Evolutionary conservation across 2,329 filamentous ascomycete genomes (phyloP).

Genomic region (Rosellinia necatrix): DNA sequence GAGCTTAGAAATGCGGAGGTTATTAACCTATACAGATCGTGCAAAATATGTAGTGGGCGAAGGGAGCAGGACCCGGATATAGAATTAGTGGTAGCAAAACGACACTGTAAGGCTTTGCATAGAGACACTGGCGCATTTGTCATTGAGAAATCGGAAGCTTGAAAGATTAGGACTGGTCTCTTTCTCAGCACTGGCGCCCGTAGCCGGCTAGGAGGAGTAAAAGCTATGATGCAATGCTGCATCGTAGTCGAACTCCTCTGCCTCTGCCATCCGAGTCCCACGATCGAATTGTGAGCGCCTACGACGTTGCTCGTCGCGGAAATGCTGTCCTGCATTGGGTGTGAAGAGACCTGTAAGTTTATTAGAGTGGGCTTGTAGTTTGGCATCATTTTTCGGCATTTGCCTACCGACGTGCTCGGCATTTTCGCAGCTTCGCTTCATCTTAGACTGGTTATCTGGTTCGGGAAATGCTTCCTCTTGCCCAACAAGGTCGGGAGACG

Average conservation of each 20-base stretch:
- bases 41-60: not conserved
- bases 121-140: conserved; percentile 16
- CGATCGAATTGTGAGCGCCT: conserved; percentile 81
- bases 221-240: conserved; percentile 46
- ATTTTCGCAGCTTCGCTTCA: conserved; percentile 85
- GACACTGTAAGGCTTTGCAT: not conserved
- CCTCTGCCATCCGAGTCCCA: conserved; percentile 72
- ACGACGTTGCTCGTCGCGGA: conserved; percentile 75
- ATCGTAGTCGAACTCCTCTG: conserved; percentile 65
- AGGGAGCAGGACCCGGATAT: not conserved
- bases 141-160: conserved; percentile 17
- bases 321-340: conserved; percentile 74
- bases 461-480: conserved; percentile 75
- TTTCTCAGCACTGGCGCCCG: conserved; percentile 6
- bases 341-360: conserved; percentile 71
- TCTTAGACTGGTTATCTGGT: conserved; percentile 84
- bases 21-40: not conserved
- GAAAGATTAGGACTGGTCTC: conserved; percentile 14
- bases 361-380: conserved; percentile 15
- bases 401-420: conserved; percentile 78
- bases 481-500: conserved; percentile 60
- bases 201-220: conserved; percentile 39
- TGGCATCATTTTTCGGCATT: not conserved
- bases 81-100: not conserved
- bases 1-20: not conserved